phyloP scores from a whole-genome alignment of 2,329 filamentous ascomycete species.

The Botrytis cinerea region DNA sequence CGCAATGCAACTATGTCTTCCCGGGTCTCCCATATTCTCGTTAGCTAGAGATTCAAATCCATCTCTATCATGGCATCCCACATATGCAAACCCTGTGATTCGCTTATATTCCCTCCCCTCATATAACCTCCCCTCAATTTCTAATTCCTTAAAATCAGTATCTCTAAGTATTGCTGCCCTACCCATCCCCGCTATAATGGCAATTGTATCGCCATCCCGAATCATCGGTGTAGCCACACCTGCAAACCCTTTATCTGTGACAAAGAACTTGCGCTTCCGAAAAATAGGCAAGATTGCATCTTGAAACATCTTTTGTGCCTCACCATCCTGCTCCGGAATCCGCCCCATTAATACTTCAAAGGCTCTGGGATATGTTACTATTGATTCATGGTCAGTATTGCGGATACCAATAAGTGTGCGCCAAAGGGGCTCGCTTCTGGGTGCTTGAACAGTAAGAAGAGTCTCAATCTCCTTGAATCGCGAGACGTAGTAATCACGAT shows the following conservation, averaged over 20 bases:
- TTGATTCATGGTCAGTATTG: background rate
- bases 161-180: background rate
- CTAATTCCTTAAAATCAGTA: background rate
- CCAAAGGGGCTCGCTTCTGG: constrained; percentile 2
- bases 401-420: constrained; percentile 13
- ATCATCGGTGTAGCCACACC: constrained; percentile 8
- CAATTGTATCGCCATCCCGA: constrained; percentile 3
- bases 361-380: background rate
- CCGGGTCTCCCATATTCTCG: background rate
- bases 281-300: constrained; percentile 12
- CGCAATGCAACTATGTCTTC: background rate
- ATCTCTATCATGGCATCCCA: constrained; percentile 9
- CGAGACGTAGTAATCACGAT: background rate
- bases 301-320: constrained; percentile 7
- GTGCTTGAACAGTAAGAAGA: background rate
- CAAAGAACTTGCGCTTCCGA: background rate
- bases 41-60: background rate
- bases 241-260: constrained; percentile 11
- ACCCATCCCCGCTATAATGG: background rate
- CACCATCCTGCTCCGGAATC: background rate
- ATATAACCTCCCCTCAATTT: background rate
- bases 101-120: background rate
- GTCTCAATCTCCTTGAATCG: constrained; percentile 9
- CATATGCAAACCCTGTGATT: constrained; percentile 14
- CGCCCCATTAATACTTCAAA: constrained; percentile 14